Evolutionary conservation across 2,329 filamentous ascomycete genomes (phyloP).

Genomic region (Penicillium digitatum): DNA sequence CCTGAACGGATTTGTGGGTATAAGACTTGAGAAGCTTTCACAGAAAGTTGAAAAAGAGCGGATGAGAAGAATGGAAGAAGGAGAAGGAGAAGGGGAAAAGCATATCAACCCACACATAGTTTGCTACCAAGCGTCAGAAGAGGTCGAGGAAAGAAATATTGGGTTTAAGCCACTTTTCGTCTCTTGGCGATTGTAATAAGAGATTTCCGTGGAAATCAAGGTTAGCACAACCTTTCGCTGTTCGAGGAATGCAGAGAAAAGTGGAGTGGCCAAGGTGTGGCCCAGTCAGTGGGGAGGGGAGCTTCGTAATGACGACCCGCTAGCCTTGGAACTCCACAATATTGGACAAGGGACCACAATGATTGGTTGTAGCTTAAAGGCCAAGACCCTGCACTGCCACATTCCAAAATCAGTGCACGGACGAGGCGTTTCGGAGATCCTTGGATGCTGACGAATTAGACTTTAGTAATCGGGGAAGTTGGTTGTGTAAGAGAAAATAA

Average conservation of each 20-base stretch:
- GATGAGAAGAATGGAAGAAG: background rate
- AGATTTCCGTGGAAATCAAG: background rate
- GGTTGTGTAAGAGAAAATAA: background rate
- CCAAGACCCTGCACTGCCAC: constrained; percentile 18
- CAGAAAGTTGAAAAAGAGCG: constrained; percentile 2
- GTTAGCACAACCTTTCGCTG: constrained; percentile 6
- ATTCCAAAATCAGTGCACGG: background rate
- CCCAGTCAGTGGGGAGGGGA: background rate
- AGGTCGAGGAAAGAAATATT: constrained; percentile 2
- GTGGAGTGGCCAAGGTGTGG: constrained; percentile 2
- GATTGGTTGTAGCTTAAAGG: background rate
- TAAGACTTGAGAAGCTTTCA: background rate
- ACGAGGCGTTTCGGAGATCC: background rate
- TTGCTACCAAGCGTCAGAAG: constrained; percentile 13
- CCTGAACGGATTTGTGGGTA: background rate
- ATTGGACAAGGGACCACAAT: fast-evolving
- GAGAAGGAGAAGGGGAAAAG: background rate
- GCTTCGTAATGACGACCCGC: background rate
- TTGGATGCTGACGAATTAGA: background rate
- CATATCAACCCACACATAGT: constrained; percentile 19
- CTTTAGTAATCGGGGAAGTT: background rate
- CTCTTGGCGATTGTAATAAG: background rate
- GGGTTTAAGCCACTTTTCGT: constrained; percentile 19
- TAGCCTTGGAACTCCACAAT: background rate
- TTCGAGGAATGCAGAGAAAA: background rate